Evolutionary conservation across 2,329 filamentous ascomycete genomes (phyloP), one percentile per base, ranked within the genome.

Genomic region (Colletotrichum musae): DNA sequence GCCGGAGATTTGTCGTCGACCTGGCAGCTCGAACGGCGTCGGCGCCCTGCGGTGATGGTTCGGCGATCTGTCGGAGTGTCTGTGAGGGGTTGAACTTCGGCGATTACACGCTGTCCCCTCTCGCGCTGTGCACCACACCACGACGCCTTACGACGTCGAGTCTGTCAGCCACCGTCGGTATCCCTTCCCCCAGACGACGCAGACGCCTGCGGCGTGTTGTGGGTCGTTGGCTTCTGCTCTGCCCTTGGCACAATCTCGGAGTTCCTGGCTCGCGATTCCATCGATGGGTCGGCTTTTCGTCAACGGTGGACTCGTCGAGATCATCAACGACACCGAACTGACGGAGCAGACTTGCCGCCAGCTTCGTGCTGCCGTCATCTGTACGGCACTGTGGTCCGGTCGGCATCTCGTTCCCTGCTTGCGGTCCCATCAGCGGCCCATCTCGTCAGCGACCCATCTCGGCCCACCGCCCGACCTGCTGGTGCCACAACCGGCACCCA

Each of bases 1-100:
- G 18, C 52, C 62, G 67, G 67, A 67, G 67, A 70, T 70, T 67
- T 70, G 67, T 70, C 67, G 67, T 70, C 50, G 61, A 70, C 50
- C 62, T 61, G 47, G n/a, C 50, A 70, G 52, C 45, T 24, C 41
- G 28, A 52, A 15, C 58, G 54, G 15, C 21, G 41, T 32, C 21
- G 48, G 54, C 50, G 13, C 47, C 62, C 62, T 41, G 43, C 67
- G 67, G 67, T 18, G 63, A 56, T 70, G 67, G 45, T 47, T 70
- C 67, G 67, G 67, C 45, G 62, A 67, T 70, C 62, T 57, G 62
- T 70, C 67, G 67, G 67, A 51, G 51, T 69, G 48, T 60, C 36
- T 39, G 7, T 50, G 62, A 69, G 62, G 62, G 67, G 62, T 60
- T 51, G 50, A 52, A 18, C 51, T 56, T 60, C 50, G 61, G 61